Evolutionary conservation across 768 basidiomycete genomes (phyloP).

Genomic region (Russula olivacea): DNA sequence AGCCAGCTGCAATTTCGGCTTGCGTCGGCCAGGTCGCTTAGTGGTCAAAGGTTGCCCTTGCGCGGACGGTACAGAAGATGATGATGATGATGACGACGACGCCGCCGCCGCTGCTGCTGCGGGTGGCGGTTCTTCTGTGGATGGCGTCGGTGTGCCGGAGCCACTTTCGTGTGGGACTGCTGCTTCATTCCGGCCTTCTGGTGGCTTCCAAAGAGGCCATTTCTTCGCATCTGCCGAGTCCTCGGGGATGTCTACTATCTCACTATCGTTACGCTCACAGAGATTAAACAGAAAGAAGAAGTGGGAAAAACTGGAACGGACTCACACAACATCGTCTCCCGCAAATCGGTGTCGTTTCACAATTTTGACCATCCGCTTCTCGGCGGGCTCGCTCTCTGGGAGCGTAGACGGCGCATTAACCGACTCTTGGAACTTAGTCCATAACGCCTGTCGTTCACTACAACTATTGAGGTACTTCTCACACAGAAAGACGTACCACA

Average conservation of each 20-base stretch:
- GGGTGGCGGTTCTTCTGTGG: conserved; percentile 19
- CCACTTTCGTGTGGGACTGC: conserved; percentile 13
- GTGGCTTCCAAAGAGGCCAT: conserved; percentile 57
- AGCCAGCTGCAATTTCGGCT: conserved; percentile 52
- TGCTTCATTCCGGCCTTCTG: conserved; percentile 21
- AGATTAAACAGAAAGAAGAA: conserved; percentile 5
- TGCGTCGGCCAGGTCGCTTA: conserved; percentile 60
- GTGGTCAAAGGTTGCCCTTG: conserved; percentile 4
- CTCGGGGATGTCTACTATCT: conserved; percentile 66
- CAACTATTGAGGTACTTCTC: conserved; percentile 5
- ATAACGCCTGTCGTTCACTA: conserved; percentile 59
- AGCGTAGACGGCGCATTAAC: conserved; percentile 34
- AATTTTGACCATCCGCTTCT: conserved; percentile 51
- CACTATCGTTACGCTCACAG: conserved; percentile 38
- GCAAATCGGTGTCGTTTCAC: conserved; percentile 69
- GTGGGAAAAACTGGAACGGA: conserved; percentile 15
- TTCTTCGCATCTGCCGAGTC: conserved; percentile 69
- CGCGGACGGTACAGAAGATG: conserved; percentile 12
- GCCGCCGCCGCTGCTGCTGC: neutral
- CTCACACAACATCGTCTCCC: conserved; percentile 69
- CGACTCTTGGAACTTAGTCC: conserved; percentile 65
- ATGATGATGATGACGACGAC: neutral
- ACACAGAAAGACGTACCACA: conserved; percentile 1
- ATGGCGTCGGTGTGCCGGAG: conserved; percentile 4
- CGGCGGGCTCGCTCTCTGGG: conserved; percentile 25